Evolutionary conservation across 371 early-diverging fungal species (phyloP), one percentile per base, ranked within the genome.

Genomic region (Encephalitozoon romaleae): DNA sequence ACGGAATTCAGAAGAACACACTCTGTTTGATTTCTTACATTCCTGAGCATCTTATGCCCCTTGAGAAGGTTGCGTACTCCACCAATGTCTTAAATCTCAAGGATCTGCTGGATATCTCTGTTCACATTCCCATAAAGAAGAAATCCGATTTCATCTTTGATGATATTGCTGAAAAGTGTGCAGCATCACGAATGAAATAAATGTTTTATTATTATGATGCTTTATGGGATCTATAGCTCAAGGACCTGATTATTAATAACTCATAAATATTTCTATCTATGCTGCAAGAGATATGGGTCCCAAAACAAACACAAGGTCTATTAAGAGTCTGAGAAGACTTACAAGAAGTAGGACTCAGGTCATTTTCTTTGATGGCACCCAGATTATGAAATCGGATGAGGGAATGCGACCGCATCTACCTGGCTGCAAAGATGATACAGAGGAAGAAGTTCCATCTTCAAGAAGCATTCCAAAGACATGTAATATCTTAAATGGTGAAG

Each of bases 11-110:
- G 39, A 67, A 76, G 38, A 81, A 78, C 34, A 68, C 70, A 11
- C 65, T 83, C 1, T 79, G 80, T 59, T 54, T 83, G 9, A 76
- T 83, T 42, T 76, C 79, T 9, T 72, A 70, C 41, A 79, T 81
- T 49, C 81, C 81, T 5, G 83, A 83, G 34, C 70, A 55, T 9
- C 66, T 74, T 26, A 54, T 32, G 26, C 70, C 78, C 11, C 74
- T 74, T 12, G 67, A 77, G 34, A 80, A 73, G 34, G 79, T 83
- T 39, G 59, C 74, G 1, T 83, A 80, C 43, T 72, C 80, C 42
- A 74, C 75, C 30, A 68, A 68, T 54, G 67, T 67, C 18, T 41
- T 74, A 25, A 67, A 41, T n/a, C 18, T 74, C 8, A 67, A 45
- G 47, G 59, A 54, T 15, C 43, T 32, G 32, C 18, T 74, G 6